These are phyloP conservation scores for Phytomonas sp. DNA, from an alignment of 208 protist species.

Conservation along the genomic window DNA sequence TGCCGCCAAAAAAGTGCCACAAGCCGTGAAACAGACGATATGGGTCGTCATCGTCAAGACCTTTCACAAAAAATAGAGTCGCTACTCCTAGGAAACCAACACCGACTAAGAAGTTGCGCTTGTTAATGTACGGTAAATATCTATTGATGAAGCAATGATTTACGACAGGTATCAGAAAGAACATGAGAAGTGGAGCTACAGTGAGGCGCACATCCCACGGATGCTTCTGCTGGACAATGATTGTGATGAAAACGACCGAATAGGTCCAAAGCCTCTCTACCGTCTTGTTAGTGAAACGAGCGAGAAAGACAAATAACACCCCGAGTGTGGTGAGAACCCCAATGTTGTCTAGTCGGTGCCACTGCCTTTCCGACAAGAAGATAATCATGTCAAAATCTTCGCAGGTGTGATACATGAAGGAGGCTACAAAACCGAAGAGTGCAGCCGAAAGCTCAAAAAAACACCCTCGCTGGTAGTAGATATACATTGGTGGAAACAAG, in stretches of 20 bases:
- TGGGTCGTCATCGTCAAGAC: conserved; percentile 53
- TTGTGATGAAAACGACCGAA: conserved; percentile 33
- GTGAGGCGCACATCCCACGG: conserved; percentile 65
- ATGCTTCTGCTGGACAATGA: conserved; percentile 54
- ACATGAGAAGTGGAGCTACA: conserved; percentile 35
- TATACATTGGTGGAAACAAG: conserved; percentile 30
- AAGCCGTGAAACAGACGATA: conserved; percentile 68
- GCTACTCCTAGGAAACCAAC: conserved; percentile 22
- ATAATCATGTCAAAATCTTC: conserved; percentile 41
- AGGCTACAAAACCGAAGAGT: conserved; percentile 40
- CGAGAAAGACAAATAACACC: conserved; percentile 38
- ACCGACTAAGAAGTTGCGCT: conserved; percentile 15
- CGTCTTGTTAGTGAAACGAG: conserved; percentile 23
- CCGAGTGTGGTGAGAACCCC: conserved; percentile 37
- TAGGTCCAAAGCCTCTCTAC: conserved; percentile 45
- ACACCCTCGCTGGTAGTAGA: conserved; percentile 37
- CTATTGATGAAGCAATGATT: conserved; percentile 29
- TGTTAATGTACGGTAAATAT: conserved; percentile 13
- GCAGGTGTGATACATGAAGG: conserved; percentile 74
- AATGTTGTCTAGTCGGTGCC: conserved; percentile 77
- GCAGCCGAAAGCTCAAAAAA: conserved; percentile 43
- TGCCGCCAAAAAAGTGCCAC: conserved; percentile 64
- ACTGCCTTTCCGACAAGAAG: conserved; percentile 52
- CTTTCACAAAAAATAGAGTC: conserved; percentile 40
- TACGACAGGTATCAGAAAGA: conserved; percentile 35